Evolutionary conservation across 805 yeast species (phyloP).

Genomic region (Tetrapisispora pingtungensis): DNA sequence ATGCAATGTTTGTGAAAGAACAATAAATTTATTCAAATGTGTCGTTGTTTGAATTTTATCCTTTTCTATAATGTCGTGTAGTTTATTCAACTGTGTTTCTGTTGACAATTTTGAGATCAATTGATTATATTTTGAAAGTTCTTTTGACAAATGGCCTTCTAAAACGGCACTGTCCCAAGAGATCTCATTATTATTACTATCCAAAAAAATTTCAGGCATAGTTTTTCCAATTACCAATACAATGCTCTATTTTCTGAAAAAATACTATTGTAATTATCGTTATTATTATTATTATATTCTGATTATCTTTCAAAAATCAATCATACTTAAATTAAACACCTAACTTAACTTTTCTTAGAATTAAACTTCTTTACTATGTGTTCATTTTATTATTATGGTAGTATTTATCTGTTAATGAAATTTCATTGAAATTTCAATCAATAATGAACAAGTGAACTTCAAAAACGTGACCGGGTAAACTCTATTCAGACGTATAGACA

Average conservation of each 20-base stretch:
- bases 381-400: too few relatives aligned
- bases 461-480: too few relatives aligned
- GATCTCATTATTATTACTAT: neutral
- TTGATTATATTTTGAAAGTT: constrained; percentile 21
- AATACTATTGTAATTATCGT: neutral
- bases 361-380: too few relatives aligned
- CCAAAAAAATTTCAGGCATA: neutral
- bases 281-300: too few relatives aligned
- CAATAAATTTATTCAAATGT: constrained; percentile 14
- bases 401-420: too few relatives aligned
- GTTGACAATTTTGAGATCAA: constrained; percentile 23
- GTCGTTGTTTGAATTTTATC: constrained; percentile 13
- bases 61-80: constrained; percentile 13
- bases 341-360: too few relatives aligned
- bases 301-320: too few relatives aligned
- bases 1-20: constrained; percentile 14
- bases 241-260: neutral
- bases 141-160: constrained; percentile 21
- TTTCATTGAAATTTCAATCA: too few relatives aligned
- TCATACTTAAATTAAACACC: too few relatives aligned
- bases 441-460: too few relatives aligned
- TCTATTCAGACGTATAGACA: too few relatives aligned
- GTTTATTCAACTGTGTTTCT: constrained; percentile 22
- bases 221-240: neutral
- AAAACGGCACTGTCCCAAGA: constrained; percentile 3